Percentiles rank a stretch among this genome's conserved stretches.
Evolutionary conservation across 2,329 filamentous ascomycete genomes (phyloP).

Genomic region (Ramularia endophylla): DNA sequence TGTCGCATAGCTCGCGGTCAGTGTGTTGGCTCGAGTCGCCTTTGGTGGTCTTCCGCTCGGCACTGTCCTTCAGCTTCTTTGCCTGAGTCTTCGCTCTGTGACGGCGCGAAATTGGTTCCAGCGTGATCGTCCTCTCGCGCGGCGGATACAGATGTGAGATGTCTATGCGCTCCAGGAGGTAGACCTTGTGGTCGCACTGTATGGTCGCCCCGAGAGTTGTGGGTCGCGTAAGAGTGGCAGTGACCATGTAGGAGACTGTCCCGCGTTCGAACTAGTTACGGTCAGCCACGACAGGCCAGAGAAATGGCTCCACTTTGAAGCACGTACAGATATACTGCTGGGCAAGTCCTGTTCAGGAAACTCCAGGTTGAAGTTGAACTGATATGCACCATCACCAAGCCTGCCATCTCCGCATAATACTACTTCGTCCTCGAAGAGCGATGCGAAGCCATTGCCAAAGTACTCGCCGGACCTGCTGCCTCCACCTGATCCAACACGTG

Average conservation of each 20-base stretch:
- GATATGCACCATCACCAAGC: constrained; percentile 66
- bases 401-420: constrained; percentile 73
- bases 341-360: constrained; percentile 65
- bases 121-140: constrained; percentile 73
- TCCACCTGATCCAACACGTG: constrained; percentile 49
- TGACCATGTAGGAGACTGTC: constrained; percentile 85
- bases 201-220: constrained; percentile 76
- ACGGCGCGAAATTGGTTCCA: constrained; percentile 77
- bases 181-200: constrained; percentile 74
- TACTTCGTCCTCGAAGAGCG: constrained; percentile 75
- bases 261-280: constrained; percentile 59
- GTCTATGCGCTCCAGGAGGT: constrained; percentile 76
- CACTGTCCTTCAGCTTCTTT: constrained; percentile 22
- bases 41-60: constrained; percentile 22
- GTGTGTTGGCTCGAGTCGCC: constrained; percentile 17
- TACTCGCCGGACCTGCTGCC: constrained; percentile 51
- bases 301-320: not conserved
- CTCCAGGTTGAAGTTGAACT: constrained; percentile 70
- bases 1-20: constrained; percentile 20
- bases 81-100: constrained; percentile 53
- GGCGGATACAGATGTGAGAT: constrained; percentile 69
- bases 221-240: constrained; percentile 81
- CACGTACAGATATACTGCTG: constrained; percentile 89
- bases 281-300: too few species aligned
- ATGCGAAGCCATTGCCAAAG: constrained; percentile 71